Base-by-base conservation (phyloP, 2,329 filamentous ascomycete genomes). In the Coleophoma eucalyptorum region DNA sequence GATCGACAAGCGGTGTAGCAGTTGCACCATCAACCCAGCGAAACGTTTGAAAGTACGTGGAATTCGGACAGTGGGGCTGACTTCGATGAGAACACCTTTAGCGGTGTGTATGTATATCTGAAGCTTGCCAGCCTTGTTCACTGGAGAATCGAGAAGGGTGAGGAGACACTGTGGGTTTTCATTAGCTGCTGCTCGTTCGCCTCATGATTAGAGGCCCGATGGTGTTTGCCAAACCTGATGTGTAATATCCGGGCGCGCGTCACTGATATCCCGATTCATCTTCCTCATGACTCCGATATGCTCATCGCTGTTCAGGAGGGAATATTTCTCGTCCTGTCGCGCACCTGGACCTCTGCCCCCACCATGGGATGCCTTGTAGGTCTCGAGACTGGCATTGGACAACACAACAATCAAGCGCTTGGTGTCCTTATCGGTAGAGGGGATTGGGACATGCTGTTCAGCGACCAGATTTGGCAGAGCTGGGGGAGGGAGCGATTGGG, bases 271-370 rank as follows among this genome's bases (percentile, higher is more conserved):
- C 62, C 94, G 83, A 69, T 96, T 96, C 93, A 97, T 97, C 78
- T 97, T 99, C 65, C 94, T 87, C 91, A 99, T 96, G 58, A 97
- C 89, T 56, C 94, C 94, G 61, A 99, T 99, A 69, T 99, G 94
- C 73, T 99, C 94, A 67, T 99, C 94, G 72, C 92, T 97, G 78
- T 99, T 99, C 65, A 99, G 84, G 48, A 99, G 78, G 55, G 93
- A 96, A 73, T 96, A 99, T 72, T 97, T 97, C 69, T 97, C 93
- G 64, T 97, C 92, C 47, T 62, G 59, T 54, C 83, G 81, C 51
- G 79, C 75, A 32, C 83, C 76, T 68, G 83, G 71, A n/a, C 42
- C 20, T 73, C 85, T 73, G 67, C 81, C 69, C 16, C 85, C 81
- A 54, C 86, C 85, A 59, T 90, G 85, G 18, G 89, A 88, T 1